Conservation (phyloP, 1,284 basidiomycete species). For the Ustilago loliicola region DNA sequence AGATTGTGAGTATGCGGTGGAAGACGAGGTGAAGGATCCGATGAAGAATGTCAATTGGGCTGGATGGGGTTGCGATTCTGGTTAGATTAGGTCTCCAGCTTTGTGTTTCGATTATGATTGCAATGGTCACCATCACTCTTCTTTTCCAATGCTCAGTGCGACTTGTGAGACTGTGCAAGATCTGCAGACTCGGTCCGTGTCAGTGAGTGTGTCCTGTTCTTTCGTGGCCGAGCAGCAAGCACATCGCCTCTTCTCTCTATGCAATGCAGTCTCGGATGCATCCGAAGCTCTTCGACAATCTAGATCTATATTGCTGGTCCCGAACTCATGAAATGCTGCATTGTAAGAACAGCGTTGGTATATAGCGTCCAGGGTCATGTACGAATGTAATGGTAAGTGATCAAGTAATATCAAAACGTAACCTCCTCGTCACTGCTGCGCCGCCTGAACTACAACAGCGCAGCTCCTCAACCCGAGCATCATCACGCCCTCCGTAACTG, state of each 20-base stretch:
- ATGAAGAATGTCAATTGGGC: slow-evolving; percentile 57
- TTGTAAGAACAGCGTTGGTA: neutral
- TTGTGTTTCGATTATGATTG: neutral
- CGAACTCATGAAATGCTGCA: neutral
- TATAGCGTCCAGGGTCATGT: neutral
- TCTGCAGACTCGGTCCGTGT: too few species aligned
- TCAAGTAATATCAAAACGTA: neutral
- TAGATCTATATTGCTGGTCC: neutral
- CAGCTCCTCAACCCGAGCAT: slow-evolving; percentile 15
- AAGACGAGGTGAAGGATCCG: slow-evolving; percentile 24
- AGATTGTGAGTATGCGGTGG: slow-evolving; percentile 33
- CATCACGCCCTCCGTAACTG: slow-evolving; percentile 40
- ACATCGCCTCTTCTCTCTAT: neutral
- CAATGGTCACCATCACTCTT: neutral
- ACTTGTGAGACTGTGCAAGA: neutral
- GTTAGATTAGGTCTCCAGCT: slow-evolving; percentile 24
- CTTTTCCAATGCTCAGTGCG: neutral
- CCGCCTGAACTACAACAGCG: slow-evolving; percentile 31
- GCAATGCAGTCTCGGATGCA: neutral
- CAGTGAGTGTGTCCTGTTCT: neutral
- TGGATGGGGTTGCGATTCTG: slow-evolving; percentile 65
- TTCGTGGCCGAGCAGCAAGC: neutral
- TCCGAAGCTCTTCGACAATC: neutral
- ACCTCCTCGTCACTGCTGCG: slow-evolving; percentile 16
- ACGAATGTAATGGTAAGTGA: neutral